Evolutionary conservation across 2,329 filamentous ascomycete genomes (phyloP).

Genomic region (Paracoccidioides lutzii): DNA sequence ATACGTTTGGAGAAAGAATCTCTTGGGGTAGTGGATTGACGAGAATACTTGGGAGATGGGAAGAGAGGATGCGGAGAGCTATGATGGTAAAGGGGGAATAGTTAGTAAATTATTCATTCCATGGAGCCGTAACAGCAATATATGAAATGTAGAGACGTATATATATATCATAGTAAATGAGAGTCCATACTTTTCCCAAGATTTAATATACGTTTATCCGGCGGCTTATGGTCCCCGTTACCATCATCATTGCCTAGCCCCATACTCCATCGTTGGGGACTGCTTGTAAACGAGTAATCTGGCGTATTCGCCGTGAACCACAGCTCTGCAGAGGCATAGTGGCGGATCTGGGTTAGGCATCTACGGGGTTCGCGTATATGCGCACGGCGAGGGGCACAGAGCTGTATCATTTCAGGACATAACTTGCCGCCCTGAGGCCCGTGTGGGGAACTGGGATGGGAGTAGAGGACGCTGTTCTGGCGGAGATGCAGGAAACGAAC

Average conservation of each 20-base stretch:
- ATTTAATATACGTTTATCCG: conserved; percentile 48
- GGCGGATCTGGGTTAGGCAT: conserved; percentile 2
- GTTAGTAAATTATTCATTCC: neutral
- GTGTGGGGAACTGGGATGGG: neutral
- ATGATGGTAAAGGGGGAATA: neutral
- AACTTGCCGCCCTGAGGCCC: neutral
- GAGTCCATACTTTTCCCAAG: conserved; percentile 45
- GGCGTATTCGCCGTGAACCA: conserved; percentile 11
- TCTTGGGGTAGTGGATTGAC: conserved; percentile 48
- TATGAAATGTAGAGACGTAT: neutral
- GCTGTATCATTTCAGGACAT: neutral
- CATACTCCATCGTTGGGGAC: conserved; percentile 10
- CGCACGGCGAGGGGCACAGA: neutral
- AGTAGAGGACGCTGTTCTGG: neutral
- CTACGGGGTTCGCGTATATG: neutral
- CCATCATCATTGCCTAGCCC: conserved; percentile 12
- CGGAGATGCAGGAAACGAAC: neutral
- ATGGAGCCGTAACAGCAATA: neutral
- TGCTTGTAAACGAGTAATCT: conserved; percentile 17
- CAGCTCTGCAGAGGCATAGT: neutral
- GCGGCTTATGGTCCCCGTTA: conserved; percentile 34
- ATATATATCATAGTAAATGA: neutral
- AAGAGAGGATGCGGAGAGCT: conserved; percentile 50
- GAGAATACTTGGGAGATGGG: conserved; percentile 48
- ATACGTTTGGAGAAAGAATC: conserved; percentile 49